Percentiles rank a stretch among this genome's conserved stretches.
These are phyloP conservation scores for Phtheirospermum japonicum DNA, from an alignment of 257 asterid species.

Conservation along the genomic window DNA sequence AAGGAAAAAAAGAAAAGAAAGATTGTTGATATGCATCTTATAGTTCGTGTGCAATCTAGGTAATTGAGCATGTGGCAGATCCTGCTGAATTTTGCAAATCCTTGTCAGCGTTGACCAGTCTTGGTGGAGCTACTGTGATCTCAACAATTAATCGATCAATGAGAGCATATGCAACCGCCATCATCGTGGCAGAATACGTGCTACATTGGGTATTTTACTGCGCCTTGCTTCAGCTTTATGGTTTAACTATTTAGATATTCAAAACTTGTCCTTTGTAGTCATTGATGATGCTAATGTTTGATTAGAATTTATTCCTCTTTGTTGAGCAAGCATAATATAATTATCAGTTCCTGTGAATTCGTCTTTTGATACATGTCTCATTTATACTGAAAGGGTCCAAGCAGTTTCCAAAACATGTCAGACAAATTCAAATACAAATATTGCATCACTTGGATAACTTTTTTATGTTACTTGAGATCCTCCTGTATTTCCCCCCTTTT, in stretches of 20 bases:
- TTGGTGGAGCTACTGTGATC: constrained; percentile 74
- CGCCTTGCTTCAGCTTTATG: constrained; percentile 8
- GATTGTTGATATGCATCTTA: constrained; percentile 23
- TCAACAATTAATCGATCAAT: constrained; percentile 90
- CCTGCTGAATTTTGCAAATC: constrained; percentile 92
- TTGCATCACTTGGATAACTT: no score
- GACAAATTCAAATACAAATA: no score
- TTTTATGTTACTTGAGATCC: no score
- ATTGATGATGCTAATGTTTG: background rate
- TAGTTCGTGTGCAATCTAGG: constrained; percentile 40
- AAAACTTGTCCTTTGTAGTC: constrained; percentile 2
- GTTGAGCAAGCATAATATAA: background rate
- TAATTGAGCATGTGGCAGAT: constrained; percentile 92
- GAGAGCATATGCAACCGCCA: constrained; percentile 92
- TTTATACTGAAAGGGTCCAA: background rate
- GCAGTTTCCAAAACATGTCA: no score
- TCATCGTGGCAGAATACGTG: constrained; percentile 71
- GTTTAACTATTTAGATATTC: background rate
- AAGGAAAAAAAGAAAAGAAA: background rate
- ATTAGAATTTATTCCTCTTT: background rate
- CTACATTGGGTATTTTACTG: constrained; percentile 66
- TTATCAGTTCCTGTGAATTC: background rate
- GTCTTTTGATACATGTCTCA: constrained; percentile 3
- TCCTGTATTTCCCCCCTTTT: background rate
- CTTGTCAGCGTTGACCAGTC: constrained; percentile 64